Evolutionary conservation across 441 rosid genomes (phyloP).

Genomic region (Pelargonium fulgidum): DNA sequence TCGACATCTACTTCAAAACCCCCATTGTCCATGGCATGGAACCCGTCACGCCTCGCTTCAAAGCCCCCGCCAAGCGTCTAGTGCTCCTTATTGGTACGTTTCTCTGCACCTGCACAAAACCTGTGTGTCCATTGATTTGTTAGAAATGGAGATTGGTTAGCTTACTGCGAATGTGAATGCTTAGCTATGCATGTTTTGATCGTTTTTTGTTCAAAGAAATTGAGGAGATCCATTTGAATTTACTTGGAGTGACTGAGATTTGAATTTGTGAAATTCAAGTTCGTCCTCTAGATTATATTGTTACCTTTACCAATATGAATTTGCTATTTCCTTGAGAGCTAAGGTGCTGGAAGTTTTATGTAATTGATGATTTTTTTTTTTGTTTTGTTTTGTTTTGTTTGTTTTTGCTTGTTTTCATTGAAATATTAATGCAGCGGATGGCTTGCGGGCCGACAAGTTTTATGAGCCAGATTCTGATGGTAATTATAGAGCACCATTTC

Average conservation of each 20-base stretch:
- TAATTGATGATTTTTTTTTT: conserved; percentile 1
- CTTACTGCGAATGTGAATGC: neutral
- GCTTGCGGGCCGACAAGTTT: conserved; percentile 93
- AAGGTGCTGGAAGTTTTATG: neutral
- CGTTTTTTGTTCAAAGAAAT: neutral
- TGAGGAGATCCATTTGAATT: neutral
- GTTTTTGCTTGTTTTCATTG: neutral
- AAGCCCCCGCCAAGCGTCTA: conserved; percentile 81
- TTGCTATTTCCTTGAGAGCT: neutral
- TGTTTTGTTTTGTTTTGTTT: too few relatives aligned
- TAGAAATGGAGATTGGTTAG: neutral
- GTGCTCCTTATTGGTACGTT: conserved; percentile 66
- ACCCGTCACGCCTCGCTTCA: conserved; percentile 67
- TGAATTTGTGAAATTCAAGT: neutral
- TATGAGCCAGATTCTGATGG: conserved; percentile 79
- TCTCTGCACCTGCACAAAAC: neutral
- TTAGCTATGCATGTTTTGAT: neutral
- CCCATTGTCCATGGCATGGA: conserved; percentile 97
- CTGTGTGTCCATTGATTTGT: conserved; percentile 13
- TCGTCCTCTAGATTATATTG: neutral
- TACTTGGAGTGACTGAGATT: neutral
- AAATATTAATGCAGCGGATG: conserved; percentile 61
- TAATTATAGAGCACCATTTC: conserved; percentile 74
- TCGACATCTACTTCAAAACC: conserved; percentile 95
- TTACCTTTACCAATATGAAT: conserved; percentile 1